A percentile compares a stretch with the other conserved stretches of the same genome.
phyloP scores from a whole-genome alignment of 1,139 yeast genomes.

The Debaryomyces psychrophilus region DNA sequence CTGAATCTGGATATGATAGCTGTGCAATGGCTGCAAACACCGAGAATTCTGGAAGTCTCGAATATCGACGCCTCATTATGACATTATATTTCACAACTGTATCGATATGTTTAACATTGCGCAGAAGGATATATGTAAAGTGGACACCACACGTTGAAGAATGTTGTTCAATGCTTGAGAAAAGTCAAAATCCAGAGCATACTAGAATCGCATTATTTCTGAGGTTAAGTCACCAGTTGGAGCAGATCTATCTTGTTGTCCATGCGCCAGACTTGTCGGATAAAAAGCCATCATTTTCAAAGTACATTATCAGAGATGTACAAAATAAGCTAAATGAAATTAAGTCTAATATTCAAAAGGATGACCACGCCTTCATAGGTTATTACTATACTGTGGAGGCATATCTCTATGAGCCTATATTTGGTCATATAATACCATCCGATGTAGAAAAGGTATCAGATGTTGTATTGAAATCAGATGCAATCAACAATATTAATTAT shows the following conservation, averaged over 20 bases:
- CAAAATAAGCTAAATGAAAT: conserved; percentile 44
- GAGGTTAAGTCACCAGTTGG: conserved; percentile 61
- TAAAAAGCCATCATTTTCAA: conserved; percentile 27
- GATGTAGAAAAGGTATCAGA: conserved; percentile 22
- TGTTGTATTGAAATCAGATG: conserved; percentile 24
- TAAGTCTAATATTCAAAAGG: conserved; percentile 36
- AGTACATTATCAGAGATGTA: conserved; percentile 43
- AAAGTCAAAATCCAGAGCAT: conserved; percentile 31
- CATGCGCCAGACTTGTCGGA: conserved; percentile 41
- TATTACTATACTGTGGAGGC: conserved; percentile 72
- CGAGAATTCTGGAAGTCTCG: conserved; percentile 28
- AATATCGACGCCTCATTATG: conserved; percentile 48
- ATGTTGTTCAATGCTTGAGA: conserved; percentile 55
- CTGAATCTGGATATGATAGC: conserved; percentile 35
- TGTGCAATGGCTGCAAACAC: conserved; percentile 24
- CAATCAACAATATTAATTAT: conserved; percentile 46
- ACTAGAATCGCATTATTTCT: conserved; percentile 59
- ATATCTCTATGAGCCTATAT: conserved; percentile 65
- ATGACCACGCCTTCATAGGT: conserved; percentile 48
- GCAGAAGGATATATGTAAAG: conserved; percentile 54
- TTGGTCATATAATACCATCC: conserved; percentile 34
- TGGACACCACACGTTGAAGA: conserved; percentile 69
- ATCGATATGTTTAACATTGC: conserved; percentile 54
- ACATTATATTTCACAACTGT: conserved; percentile 54
- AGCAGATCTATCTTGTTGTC: conserved; percentile 58